Percentiles rank a stretch among this genome's conserved stretches.
These are phyloP conservation scores for Jamesozyma spencerorum DNA, from an alignment of 805 yeast species.

Conservation along the genomic window DNA sequence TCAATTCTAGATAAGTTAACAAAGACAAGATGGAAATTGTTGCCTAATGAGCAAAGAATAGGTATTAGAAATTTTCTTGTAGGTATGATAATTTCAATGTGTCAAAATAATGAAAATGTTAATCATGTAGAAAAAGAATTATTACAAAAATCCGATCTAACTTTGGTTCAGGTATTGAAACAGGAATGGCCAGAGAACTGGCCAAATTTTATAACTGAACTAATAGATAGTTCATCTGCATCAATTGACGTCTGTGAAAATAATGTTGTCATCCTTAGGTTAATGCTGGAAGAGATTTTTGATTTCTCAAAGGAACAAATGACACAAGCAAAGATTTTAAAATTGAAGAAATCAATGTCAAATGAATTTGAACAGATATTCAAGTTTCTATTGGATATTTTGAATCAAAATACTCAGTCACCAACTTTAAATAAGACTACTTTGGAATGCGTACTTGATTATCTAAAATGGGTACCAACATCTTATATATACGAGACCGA, in stretches of 20 bases:
- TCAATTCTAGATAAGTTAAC: slow-evolving; percentile 82
- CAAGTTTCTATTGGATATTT: slow-evolving; percentile 79
- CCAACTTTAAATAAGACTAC: slow-evolving; percentile 74
- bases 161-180: slow-evolving; percentile 83
- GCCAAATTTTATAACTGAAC: slow-evolving; percentile 92
- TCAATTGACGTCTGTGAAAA: slow-evolving; percentile 91
- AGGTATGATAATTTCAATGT: slow-evolving; percentile 81
- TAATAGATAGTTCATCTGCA: slow-evolving; percentile 70
- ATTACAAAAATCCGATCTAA: slow-evolving; percentile 84
- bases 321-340: slow-evolving; percentile 85
- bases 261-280: slow-evolving; percentile 79
- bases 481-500: slow-evolving; percentile 81
- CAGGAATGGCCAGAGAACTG: slow-evolving; percentile 98
- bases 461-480: slow-evolving; percentile 86
- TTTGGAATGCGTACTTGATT: slow-evolving; percentile 64
- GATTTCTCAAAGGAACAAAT: slow-evolving; percentile 85
- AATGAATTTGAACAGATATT: slow-evolving; percentile 87
- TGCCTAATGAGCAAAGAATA: slow-evolving; percentile 75
- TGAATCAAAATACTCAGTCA: slow-evolving; percentile 62
- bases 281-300: slow-evolving; percentile 87
- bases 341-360: slow-evolving; percentile 69
- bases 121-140: slow-evolving; percentile 56
- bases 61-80: slow-evolving; percentile 91
- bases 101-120: slow-evolving; percentile 51
- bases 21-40: slow-evolving; percentile 80